These are phyloP conservation scores for Mallotus repandus DNA, from an alignment of 441 rosid genomes.

Conservation along the genomic window DNA sequence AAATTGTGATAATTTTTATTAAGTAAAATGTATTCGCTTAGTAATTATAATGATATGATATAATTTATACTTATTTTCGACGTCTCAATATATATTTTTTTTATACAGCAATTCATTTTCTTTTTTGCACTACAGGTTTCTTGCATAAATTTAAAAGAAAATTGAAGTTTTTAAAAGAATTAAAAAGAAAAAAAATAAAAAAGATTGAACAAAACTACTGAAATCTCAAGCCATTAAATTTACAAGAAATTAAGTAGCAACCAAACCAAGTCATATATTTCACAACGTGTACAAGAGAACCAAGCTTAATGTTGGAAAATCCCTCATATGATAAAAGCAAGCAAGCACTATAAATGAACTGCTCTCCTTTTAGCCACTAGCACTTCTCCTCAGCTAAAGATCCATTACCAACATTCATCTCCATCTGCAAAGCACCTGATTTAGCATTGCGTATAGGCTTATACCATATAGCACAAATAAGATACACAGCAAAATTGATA, in stretches of 20 bases:
- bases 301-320: conserved; percentile 16
- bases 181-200: no score
- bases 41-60: no score
- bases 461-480: conserved; percentile 49
- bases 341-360: not conserved
- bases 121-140: no score
- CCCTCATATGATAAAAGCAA: no score
- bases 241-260: not conserved
- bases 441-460: conserved; percentile 46
- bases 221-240: not conserved
- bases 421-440: conserved; percentile 39
- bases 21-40: no score
- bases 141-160: no score
- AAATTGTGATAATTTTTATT: no score
- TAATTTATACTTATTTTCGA: no score
- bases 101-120: no score
- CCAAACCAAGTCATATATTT: not conserved
- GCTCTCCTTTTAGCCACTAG: conserved; percentile 25
- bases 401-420: conserved; percentile 27
- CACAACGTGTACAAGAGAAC: conserved; percentile 17
- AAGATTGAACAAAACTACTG: not conserved
- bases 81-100: no score
- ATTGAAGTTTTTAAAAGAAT: no score
- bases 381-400: conserved; percentile 50
- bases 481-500: conserved; percentile 40